Evolutionary conservation across 1,139 yeast genomes (phyloP), one percentile per base, ranked within the genome.

Genomic region (Suhomyces anneliseae): DNA sequence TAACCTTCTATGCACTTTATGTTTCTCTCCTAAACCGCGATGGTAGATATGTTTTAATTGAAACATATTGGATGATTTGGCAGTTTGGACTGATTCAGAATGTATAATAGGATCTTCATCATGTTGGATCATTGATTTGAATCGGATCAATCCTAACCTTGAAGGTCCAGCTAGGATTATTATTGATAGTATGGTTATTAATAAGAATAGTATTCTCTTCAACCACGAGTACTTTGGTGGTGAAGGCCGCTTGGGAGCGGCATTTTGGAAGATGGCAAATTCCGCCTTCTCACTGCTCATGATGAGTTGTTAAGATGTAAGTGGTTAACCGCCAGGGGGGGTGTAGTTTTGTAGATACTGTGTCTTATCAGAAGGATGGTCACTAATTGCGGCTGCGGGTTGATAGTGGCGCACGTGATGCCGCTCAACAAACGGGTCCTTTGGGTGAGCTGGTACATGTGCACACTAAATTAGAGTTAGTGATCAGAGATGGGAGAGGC

Each of bases 41-140:
- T 81, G 85, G 53, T 68, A 78, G 7, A 81, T 74, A 57, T 81
- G 85, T 48, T 66, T 72, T 26, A 75, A 57, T 45, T 60, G 68
- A 57, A 72, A 69, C 42, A 48, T 54, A 47, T 39, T 50, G 39
- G 40, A 9, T 14, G 40, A 9, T 14, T 27, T 4, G 35, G 12
- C 5, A 9, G 5, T 15, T 31, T 38, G n/a, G 4, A 4, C n/a
- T 9, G 32, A 29, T 29, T 19, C 24, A 19, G 24, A 19, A 19
- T 19, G 24, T 19, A 19, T 19, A 4, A 19, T 19, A 19, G 24
- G 6, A 19, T 19, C 24, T 19, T 19, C 24, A 19, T 29, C 32
- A 11, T 29, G 32, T 9, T 29, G 32, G 32, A 11, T 11, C 11
- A 29, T 29, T 9, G 11, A 9, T 9, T 7, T 29, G 32, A 29